Evolutionary conservation across 225 moss, liverwort and hornwort species (phyloP).

Genomic region (Thuidium tamariscinum): DNA sequence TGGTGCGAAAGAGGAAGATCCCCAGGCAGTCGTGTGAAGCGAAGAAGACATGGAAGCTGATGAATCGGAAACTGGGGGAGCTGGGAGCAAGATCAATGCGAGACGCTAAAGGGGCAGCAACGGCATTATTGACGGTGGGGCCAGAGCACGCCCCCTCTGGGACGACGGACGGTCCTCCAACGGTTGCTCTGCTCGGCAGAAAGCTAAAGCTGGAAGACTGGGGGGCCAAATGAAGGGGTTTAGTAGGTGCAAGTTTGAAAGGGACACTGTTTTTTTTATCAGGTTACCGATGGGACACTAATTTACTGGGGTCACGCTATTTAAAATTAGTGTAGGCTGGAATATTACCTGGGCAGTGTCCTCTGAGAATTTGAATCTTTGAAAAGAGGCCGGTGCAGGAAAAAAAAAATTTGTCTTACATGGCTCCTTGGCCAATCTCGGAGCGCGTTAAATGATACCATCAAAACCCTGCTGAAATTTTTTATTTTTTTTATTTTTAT

Average conservation of each 20-base stretch:
- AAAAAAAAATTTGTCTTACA: not conserved
- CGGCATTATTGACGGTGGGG: not conserved
- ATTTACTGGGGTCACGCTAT: not conserved
- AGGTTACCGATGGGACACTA: not conserved
- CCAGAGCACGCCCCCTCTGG: not conserved
- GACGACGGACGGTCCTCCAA: not conserved
- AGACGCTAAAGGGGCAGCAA: not conserved
- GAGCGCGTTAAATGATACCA: too few species aligned
- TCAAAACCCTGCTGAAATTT: too few species aligned
- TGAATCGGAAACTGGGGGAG: not conserved
- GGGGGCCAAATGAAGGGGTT: not conserved
- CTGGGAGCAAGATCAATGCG: not conserved
- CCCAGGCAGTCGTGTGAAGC: too few species aligned
- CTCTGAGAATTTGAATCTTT: not conserved
- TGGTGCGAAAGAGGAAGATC: not conserved
- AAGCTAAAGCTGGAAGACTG: not conserved
- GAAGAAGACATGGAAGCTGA: not conserved
- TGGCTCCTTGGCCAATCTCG: too few species aligned
- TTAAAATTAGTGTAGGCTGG: not conserved
- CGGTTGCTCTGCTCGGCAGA: not conserved
- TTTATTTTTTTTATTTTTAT: too few species aligned
- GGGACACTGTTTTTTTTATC: not conserved
- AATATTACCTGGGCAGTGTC: not conserved
- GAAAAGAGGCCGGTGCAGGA: accelerated
- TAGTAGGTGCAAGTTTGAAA: not conserved